Evolutionary conservation across 2,329 filamentous ascomycete genomes (phyloP), one percentile per base, ranked within the genome.

Genomic region (Trichoderma oligosporum): DNA sequence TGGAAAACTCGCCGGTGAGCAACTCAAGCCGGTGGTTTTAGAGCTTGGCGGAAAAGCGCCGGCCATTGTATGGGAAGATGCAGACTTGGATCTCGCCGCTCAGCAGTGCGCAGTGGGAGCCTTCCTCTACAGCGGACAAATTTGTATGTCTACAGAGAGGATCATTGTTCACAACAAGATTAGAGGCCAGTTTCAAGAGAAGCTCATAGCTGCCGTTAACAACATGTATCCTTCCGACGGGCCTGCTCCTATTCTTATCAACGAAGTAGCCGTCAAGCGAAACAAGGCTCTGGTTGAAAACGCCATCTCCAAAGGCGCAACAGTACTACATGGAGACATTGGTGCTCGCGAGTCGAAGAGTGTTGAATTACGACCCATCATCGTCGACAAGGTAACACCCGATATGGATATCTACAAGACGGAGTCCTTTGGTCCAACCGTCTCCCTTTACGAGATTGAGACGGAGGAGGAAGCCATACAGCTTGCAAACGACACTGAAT

Each of bases 81-180:
- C 91, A 12, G 82, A 96, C 66, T 68, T 96, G 38, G 79, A 87
- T 27, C 77, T 82, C 22, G 89, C 91, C 0, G 91, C 88, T 0
- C 70, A 77, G 11, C 81, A 84, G 64, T 89, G 86, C 63, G 83
- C 83, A 0, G 69, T 87, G 1, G 90, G 89, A 3, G 78, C 88
- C 0, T 91, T 92, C 67, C 66, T 90, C 59, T 82, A 93, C 69
- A 77, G 78, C 2, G 91, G 91, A 0, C 91, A 96, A 74, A 84
- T 94, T 44, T 95, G 91, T 78, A 94, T 95, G 89, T 81, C 82
- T 16, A 94, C 90, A 0, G 90, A 95, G 73, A 82, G 85, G 25
- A 86, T 94, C 29, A 65, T 85, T 7, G 78, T 85, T 3, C 81
- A 84, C 68, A 73, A 75, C 58, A 70, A 72, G 20, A 62, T 84